A percentile compares a stretch with the other conserved stretches of the same genome.
These are phyloP conservation scores for Phytophthora hibernalis DNA, from an alignment of 352 stramenopile species.

Conservation along the genomic window DNA sequence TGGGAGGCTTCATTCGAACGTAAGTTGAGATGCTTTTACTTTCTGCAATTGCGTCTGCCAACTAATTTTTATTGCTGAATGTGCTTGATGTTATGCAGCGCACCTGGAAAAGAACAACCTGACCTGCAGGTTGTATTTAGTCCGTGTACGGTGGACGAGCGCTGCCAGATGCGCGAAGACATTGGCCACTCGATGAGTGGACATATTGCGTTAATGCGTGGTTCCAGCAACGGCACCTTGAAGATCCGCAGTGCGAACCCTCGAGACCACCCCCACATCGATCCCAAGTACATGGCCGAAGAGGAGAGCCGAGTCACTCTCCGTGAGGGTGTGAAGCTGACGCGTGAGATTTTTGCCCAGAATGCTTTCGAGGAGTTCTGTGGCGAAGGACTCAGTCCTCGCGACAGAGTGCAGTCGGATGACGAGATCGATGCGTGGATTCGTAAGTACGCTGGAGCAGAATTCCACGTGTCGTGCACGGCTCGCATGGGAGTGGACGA, in stretches of 20 bases:
- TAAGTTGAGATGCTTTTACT: slow-evolving; percentile 10
- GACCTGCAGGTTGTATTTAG: slow-evolving; percentile 90
- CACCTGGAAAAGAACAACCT: slow-evolving; percentile 69
- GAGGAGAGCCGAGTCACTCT: slow-evolving; percentile 73
- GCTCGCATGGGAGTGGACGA: slow-evolving; percentile 83
- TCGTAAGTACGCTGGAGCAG: slow-evolving; percentile 74
- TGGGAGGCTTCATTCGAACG: slow-evolving; percentile 86
- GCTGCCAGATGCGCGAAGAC: slow-evolving; percentile 37
- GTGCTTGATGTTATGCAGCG: slow-evolving; percentile 24
- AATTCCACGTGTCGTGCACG: slow-evolving; percentile 88
- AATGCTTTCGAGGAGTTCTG: slow-evolving; percentile 81
- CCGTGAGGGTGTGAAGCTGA: slow-evolving; percentile 71
- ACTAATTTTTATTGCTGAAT: slow-evolving; percentile 2
- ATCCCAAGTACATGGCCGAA: slow-evolving; percentile 87
- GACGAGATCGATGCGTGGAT: slow-evolving; percentile 84
- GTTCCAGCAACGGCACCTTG: slow-evolving; percentile 76
- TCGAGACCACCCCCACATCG: slow-evolving; percentile 71
- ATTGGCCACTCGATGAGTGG: slow-evolving; percentile 80
- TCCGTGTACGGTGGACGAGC: slow-evolving; percentile 62
- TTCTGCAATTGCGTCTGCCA: not conserved
- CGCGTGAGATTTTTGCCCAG: slow-evolving; percentile 87
- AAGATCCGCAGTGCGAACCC: slow-evolving; percentile 76
- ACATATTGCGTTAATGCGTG: slow-evolving; percentile 84
- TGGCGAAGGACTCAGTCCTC: slow-evolving; percentile 70
- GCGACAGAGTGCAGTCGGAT: slow-evolving; percentile 56